Conservation (phyloP, 352 stramenopile species). For the Phytophthora cajani region DNA sequence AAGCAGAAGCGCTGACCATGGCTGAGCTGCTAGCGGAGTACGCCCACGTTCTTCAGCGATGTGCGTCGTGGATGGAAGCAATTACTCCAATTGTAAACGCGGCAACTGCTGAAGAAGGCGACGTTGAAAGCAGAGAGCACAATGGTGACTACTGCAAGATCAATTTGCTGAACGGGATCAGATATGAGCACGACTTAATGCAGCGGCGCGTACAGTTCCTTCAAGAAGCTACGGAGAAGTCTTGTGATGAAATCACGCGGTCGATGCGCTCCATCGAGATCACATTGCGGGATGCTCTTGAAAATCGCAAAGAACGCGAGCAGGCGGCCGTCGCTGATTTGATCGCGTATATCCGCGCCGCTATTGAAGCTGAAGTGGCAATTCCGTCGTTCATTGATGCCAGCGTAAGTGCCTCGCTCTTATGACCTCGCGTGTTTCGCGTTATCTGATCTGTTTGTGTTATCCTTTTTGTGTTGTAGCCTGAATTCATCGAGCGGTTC, state of each 20-base stretch:
- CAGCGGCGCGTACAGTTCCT: slow-evolving; percentile 58
- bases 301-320: slow-evolving; percentile 55
- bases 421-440: not conserved
- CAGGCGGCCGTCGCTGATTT: slow-evolving; percentile 52
- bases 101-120: slow-evolving; percentile 10
- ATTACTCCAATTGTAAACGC: slow-evolving; percentile 22
- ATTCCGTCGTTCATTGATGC: slow-evolving; percentile 68
- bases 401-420: slow-evolving; percentile 44
- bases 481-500: slow-evolving; percentile 61
- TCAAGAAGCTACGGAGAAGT: slow-evolving; percentile 45
- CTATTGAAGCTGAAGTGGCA: slow-evolving; percentile 68
- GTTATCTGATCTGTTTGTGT: slow-evolving; percentile 2
- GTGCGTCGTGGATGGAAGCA: slow-evolving; percentile 49
- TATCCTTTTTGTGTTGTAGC: slow-evolving; percentile 35
- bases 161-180: slow-evolving; percentile 66
- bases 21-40: slow-evolving; percentile 56
- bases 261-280: slow-evolving; percentile 59
- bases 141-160: slow-evolving; percentile 38
- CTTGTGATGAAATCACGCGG: slow-evolving; percentile 53
- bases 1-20: slow-evolving; percentile 40
- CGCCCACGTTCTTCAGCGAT: slow-evolving; percentile 52
- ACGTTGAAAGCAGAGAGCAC: not conserved
- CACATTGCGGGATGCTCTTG: slow-evolving; percentile 50
- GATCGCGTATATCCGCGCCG: slow-evolving; percentile 51
- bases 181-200: slow-evolving; percentile 69